phyloP scores from a whole-genome alignment of 257 asterid species.

The Orobanche coerulescens region DNA sequence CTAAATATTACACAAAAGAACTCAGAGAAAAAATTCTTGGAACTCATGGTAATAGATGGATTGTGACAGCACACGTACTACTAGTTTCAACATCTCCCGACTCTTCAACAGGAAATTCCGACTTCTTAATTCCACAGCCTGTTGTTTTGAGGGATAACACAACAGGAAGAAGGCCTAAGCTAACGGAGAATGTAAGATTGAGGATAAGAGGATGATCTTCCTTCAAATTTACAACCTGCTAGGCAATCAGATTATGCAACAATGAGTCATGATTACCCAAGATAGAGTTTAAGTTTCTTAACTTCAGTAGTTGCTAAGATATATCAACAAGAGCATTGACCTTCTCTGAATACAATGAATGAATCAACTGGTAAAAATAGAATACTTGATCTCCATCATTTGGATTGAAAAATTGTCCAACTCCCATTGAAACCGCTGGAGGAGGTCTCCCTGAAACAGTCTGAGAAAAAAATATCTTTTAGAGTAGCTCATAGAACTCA shows the following conservation, averaged over 20 bases:
- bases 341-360: slow-evolving; percentile 47
- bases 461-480: slow-evolving; percentile 39
- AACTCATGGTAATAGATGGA: slow-evolving; percentile 15
- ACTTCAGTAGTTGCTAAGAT: slow-evolving; percentile 17
- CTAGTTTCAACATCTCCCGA: slow-evolving; percentile 53
- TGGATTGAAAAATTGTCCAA: slow-evolving; percentile 86
- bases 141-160: slow-evolving; percentile 58
- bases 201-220: slow-evolving; percentile 94
- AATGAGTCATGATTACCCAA: slow-evolving; percentile 13
- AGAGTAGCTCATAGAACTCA: slow-evolving; percentile 10
- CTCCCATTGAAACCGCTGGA: slow-evolving; percentile 97
- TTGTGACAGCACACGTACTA: slow-evolving; percentile 38
- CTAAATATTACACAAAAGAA: background rate
- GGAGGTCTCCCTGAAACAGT: slow-evolving; percentile 96
- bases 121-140: slow-evolving; percentile 81
- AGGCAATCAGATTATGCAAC: slow-evolving; percentile 29
- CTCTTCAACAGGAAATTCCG: slow-evolving; percentile 64
- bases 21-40: slow-evolving; percentile 14
- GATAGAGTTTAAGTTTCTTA: slow-evolving; percentile 10
- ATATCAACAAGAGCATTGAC: slow-evolving; percentile 30
- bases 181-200: slow-evolving; percentile 68
- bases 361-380: slow-evolving; percentile 48
- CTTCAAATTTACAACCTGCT: slow-evolving; percentile 59
- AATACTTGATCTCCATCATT: slow-evolving; percentile 56
- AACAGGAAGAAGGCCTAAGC: slow-evolving; percentile 91